Evolutionary conservation across 441 rosid species (phyloP).

Genomic region (Aquilaria agallochum): DNA sequence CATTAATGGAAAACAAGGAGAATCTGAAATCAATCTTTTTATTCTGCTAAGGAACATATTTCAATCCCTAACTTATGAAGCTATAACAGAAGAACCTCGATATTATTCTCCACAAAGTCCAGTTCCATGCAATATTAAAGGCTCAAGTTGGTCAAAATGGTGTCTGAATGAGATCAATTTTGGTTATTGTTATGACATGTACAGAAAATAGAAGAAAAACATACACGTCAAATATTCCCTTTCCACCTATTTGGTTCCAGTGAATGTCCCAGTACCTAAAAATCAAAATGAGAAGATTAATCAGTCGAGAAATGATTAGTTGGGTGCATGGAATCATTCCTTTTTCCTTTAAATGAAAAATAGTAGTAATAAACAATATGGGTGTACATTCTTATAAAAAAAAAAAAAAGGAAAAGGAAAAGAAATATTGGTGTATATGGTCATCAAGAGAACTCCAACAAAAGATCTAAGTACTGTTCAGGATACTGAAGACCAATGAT

Average conservation of each 20-base stretch:
- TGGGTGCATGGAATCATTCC: background rate
- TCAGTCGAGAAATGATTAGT: conserved; percentile 5
- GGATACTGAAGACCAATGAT: too few relatives aligned
- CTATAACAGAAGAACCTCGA: background rate
- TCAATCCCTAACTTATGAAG: background rate
- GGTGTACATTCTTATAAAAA: background rate
- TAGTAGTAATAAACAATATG: conserved; percentile 5
- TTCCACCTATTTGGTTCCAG: conserved; percentile 60
- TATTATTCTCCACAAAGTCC: background rate
- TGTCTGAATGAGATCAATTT: background rate
- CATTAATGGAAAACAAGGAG: too few relatives aligned
- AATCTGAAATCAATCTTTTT: too few relatives aligned
- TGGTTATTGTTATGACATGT: background rate
- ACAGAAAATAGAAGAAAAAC: conserved; percentile 14
- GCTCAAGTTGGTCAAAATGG: background rate
- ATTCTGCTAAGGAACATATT: too few relatives aligned
- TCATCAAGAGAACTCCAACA: background rate
- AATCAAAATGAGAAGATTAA: conserved; percentile 10
- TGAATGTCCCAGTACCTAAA: conserved; percentile 70
- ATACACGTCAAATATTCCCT: conserved; percentile 75
- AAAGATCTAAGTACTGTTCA: too few relatives aligned
- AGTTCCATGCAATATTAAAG: background rate
- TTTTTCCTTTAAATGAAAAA: too few relatives aligned
- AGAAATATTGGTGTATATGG: conserved; percentile 1
- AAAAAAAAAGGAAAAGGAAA: conserved; percentile 1